Conservation (phyloP, 805 yeast genomes). For the Candida silvicultrix region DNA sequence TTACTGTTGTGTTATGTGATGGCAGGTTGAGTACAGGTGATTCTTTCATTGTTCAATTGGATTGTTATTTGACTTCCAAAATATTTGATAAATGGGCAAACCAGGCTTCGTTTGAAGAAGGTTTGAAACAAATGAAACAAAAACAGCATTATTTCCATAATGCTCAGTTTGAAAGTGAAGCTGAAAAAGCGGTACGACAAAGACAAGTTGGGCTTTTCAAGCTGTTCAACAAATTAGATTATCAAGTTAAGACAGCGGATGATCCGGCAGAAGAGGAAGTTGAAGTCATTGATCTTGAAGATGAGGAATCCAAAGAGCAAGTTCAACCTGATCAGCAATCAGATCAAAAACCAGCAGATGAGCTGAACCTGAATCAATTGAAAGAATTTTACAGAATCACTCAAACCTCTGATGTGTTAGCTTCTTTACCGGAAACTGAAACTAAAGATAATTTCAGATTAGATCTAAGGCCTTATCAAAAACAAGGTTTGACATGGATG, state of each 20-base stretch:
- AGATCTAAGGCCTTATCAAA: constrained; percentile 69
- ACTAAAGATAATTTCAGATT: constrained; percentile 44
- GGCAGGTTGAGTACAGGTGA: constrained; percentile 67
- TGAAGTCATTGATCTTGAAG: constrained; percentile 30
- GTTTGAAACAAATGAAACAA: constrained; percentile 12
- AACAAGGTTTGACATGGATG: constrained; percentile 87
- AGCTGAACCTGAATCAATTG: constrained; percentile 63
- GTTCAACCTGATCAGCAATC: constrained; percentile 7
- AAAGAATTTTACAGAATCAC: constrained; percentile 70
- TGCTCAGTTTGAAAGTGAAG: constrained; percentile 39
- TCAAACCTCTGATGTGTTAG: constrained; percentile 51
- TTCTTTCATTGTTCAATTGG: constrained; percentile 61
- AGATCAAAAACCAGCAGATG: constrained; percentile 24
- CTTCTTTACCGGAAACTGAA: constrained; percentile 57
- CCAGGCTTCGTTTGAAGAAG: constrained; percentile 15
- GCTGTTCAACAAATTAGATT: constrained; percentile 46
- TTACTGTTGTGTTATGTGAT: constrained; percentile 53
- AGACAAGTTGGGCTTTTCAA: constrained; percentile 50
- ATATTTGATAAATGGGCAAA: constrained; percentile 18
- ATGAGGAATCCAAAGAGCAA: constrained; percentile 26
- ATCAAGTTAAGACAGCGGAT: constrained; percentile 17
- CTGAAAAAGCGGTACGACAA: constrained; percentile 43
- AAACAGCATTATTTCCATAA: constrained; percentile 7
- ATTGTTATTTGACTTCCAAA: constrained; percentile 48
- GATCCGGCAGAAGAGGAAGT: constrained; percentile 10